These are phyloP conservation scores for Eucalyptus cladocalyx DNA, from an alignment of 345 rosid species.

Conservation along the genomic window DNA sequence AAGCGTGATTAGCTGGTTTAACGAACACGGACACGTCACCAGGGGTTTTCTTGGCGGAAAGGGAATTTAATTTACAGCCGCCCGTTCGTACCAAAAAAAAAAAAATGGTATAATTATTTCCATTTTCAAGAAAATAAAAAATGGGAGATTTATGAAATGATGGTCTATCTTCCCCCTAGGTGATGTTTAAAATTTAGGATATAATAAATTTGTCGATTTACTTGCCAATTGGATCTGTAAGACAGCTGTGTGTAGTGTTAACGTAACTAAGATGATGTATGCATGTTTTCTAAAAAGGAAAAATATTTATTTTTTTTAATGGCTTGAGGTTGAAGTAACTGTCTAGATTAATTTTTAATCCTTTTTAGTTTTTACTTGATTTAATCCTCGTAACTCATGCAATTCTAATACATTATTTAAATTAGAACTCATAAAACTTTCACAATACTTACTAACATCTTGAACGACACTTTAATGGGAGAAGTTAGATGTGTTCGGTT, in stretches of 20 bases:
- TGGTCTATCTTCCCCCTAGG: accelerated
- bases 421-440: background rate
- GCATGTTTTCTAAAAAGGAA: no score
- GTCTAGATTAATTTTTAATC: no score
- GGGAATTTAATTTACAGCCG: background rate
- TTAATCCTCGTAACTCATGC: no score
- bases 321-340: background rate
- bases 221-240: accelerated
- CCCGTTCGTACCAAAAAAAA: background rate
- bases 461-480: no score
- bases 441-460: background rate
- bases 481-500: accelerated
- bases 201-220: background rate
- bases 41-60: background rate
- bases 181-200: no score
- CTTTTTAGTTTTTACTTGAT: no score
- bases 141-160: background rate
- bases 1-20: background rate
- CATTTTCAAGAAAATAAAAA: background rate
- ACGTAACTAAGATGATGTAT: background rate
- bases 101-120: background rate
- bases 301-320: no score
- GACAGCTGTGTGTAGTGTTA: background rate
- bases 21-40: background rate
- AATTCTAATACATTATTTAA: no score